Conservation (phyloP, 352 stramenopile species). For the Pythium periplocum region DNA sequence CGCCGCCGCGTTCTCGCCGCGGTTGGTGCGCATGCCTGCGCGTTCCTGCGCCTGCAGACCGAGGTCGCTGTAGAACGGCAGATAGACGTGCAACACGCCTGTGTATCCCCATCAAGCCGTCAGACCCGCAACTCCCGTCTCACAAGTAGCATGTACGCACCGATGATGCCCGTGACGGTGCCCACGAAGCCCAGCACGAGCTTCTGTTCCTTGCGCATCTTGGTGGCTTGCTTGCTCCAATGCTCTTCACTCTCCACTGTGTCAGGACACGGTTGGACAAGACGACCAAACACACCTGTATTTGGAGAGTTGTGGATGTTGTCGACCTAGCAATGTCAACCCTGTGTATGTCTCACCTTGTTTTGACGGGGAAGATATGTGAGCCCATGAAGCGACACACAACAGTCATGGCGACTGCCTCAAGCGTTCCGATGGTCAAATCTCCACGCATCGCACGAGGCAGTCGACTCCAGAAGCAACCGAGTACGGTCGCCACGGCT, state of each 20-base stretch:
- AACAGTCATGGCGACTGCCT: too few species aligned
- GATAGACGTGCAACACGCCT: slow-evolving; percentile 28
- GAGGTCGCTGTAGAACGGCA: slow-evolving; percentile 35
- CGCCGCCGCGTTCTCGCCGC: background rate
- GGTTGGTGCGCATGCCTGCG: slow-evolving; percentile 12
- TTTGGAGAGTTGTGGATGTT: too few species aligned
- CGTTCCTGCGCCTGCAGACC: slow-evolving; percentile 26
- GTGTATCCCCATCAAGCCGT: background rate
- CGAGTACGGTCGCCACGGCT: background rate
- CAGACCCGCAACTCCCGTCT: background rate
- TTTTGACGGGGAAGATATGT: too few species aligned
- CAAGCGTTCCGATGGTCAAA: too few species aligned
- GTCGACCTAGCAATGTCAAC: too few species aligned
- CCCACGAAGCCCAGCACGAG: slow-evolving; percentile 24
- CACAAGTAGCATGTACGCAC: slow-evolving; percentile 6
- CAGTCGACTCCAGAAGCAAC: too few species aligned
- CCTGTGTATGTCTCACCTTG: too few species aligned
- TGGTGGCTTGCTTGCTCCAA: background rate
- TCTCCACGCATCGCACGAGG: too few species aligned
- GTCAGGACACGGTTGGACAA: too few species aligned
- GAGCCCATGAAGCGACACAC: too few species aligned
- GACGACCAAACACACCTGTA: too few species aligned
- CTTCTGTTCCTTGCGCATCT: slow-evolving; percentile 30
- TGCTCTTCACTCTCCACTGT: background rate
- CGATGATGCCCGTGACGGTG: slow-evolving; percentile 20